Evolutionary conservation across 2,329 filamentous ascomycete species (phyloP), one percentile per base, ranked within the genome.

Genomic region (Trichoderma sp.): DNA sequence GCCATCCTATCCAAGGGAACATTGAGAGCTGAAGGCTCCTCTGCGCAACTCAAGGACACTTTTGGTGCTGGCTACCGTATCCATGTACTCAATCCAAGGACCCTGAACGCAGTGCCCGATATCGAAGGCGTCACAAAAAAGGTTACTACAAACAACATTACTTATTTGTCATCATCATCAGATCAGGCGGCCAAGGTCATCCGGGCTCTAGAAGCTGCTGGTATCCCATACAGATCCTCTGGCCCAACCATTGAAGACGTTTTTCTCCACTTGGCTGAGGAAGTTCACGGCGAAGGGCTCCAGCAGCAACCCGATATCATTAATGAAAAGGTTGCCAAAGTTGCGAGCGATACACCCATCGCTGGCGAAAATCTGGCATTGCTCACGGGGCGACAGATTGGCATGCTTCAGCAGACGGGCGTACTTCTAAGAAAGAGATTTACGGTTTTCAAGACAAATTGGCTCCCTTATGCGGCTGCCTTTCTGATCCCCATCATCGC

Each of bases 401-500:
- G 86, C 0, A 87, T 91, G 78, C 77, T 86, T 11, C 84, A 84
- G 69, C 91, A 93, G 80, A 86, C 86, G 0, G 84, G 85, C 79
- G 87, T 91, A 1, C 80, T 93, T 21, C 89, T 93, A 76, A 81
- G 85, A 43, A 93, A 93, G 77, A 85, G 91, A 63, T 81, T 87
- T 61, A 90, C 87, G 0, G 89, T 93, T n/a, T 80, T 92, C 21
- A 85, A 86, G 71, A 76, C 74, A 21, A 78, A 78, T 61, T 78
- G 89, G 80, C 86, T 95, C 72, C 92, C 93, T 0, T 93, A 93
- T 70, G 78, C 90, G 7, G 90, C 88, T 1, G 93, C 92, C 1
- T 84, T 95, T n/a, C 76, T 93, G 1, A 88, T 96, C 15, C 93
- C 93, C 0, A 87, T 97, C 72, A 84, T 93, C 68, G 91, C 92